These are phyloP conservation scores for Botryobasidium botryosum DNA, from an alignment of 768 basidiomycete genomes.

Conservation along the genomic window DNA sequence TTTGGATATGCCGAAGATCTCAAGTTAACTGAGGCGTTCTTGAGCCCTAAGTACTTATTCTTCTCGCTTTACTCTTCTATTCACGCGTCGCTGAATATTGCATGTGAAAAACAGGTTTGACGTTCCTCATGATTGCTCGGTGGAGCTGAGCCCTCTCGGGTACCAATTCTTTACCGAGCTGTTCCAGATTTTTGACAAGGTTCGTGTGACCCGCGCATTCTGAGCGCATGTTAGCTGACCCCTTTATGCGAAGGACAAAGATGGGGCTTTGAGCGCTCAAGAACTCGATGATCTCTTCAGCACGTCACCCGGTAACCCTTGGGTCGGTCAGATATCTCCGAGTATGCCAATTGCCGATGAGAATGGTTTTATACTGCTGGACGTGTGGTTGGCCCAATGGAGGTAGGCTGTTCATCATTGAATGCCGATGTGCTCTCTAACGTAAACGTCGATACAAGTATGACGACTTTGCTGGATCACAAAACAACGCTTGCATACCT, in stretches of 20 bases:
- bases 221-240: neutral
- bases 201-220: constrained; percentile 15
- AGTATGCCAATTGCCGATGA: constrained; percentile 81
- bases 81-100: constrained; percentile 10
- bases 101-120: constrained; percentile 62
- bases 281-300: constrained; percentile 84
- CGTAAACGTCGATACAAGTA: constrained; percentile 31
- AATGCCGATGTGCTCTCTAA: neutral
- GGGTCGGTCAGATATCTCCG: constrained; percentile 80
- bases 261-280: constrained; percentile 69
- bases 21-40: constrained; percentile 69
- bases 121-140: constrained; percentile 83
- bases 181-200: constrained; percentile 92
- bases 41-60: constrained; percentile 63
- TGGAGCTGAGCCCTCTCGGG: constrained; percentile 84
- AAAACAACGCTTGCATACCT: constrained; percentile 85
- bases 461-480: constrained; percentile 94
- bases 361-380: constrained; percentile 79
- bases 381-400: constrained; percentile 98
- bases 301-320: constrained; percentile 95
- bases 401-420: constrained; percentile 36
- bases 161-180: constrained; percentile 96
- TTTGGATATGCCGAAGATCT: constrained; percentile 96
- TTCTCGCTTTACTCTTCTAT: neutral
- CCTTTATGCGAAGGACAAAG: constrained; percentile 52